Percentiles rank a stretch among this genome's conserved stretches.
These are phyloP conservation scores for Ecytonucleospora hepatopenaei DNA, from an alignment of 371 early-diverging fungal species.

Conservation along the genomic window DNA sequence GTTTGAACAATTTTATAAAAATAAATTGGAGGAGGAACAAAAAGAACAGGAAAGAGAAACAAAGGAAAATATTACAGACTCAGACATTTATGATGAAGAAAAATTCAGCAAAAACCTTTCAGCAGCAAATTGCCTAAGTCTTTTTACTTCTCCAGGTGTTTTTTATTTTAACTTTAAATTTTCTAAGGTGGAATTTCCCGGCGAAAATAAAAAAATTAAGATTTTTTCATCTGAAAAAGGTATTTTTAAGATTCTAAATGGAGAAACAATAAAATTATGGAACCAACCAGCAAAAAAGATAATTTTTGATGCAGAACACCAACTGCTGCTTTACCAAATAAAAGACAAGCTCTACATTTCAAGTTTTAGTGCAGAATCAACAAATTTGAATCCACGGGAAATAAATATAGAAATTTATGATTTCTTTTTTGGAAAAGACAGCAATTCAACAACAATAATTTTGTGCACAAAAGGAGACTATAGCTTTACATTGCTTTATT, in stretches of 20 bases:
- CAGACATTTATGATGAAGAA: too few species aligned
- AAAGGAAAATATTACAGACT: too few species aligned
- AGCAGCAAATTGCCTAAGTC: neutral
- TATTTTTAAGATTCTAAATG: conserved; percentile 18
- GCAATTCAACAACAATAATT: conserved; percentile 21
- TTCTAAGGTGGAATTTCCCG: neutral
- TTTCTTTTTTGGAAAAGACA: conserved; percentile 38
- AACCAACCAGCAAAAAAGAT: conserved; percentile 28
- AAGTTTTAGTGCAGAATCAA: conserved; percentile 16
- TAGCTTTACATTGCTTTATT: conserved; percentile 26
- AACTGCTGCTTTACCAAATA: conserved; percentile 24
- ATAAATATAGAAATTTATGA: conserved; percentile 19
- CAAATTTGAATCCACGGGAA: conserved; percentile 2
- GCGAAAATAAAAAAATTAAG: neutral
- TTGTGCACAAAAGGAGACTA: conserved; percentile 8
- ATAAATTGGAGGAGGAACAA: neutral
- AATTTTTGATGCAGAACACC: conserved; percentile 25
- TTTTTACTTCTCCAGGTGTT: too few species aligned
- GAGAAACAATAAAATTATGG: conserved; percentile 18
- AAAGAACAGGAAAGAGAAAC: too few species aligned
- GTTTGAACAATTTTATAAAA: neutral
- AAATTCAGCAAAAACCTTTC: neutral
- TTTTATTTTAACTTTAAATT: too few species aligned
- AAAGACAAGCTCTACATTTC: conserved; percentile 14
- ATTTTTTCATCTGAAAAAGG: conserved; percentile 38